These are phyloP conservation scores for Oryza rufipogon DNA, from an alignment of 176 grass and related monocot genomes.

Conservation along the genomic window DNA sequence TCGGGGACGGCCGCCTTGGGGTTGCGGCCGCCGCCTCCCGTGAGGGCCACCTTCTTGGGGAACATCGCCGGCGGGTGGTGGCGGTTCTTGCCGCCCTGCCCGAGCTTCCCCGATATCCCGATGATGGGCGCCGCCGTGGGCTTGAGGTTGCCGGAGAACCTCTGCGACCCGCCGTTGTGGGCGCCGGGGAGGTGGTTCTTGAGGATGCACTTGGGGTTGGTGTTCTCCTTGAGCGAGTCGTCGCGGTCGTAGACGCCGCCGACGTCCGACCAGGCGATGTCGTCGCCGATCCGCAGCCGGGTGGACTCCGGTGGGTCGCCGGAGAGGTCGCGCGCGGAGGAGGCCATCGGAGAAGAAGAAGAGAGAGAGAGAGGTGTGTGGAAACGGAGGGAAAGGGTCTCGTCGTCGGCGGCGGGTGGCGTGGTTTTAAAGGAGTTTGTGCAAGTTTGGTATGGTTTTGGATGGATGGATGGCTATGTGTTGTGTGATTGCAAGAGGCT, in stretches of 20 bases:
- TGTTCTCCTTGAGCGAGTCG: slow-evolving; percentile 87
- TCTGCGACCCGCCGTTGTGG: slow-evolving; percentile 49
- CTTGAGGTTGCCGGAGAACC: slow-evolving; percentile 79
- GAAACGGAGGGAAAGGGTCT: not conserved
- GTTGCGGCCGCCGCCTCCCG: slow-evolving; percentile 47
- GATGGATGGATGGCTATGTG: not conserved
- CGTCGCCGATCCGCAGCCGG: slow-evolving; percentile 44
- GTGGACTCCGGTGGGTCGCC: slow-evolving; percentile 51
- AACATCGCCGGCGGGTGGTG: slow-evolving; percentile 60
- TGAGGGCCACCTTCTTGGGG: slow-evolving; percentile 57
- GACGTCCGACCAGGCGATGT: slow-evolving; percentile 66
- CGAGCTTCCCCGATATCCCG: slow-evolving; percentile 52
- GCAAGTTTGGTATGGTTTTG: not conserved
- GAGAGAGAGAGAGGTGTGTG: not conserved
- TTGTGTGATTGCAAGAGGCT: not conserved
- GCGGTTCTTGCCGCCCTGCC: slow-evolving; percentile 39
- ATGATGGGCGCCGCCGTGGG: slow-evolving; percentile 60
- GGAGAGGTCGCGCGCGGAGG: not conserved
- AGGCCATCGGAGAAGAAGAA: slow-evolving; percentile 10
- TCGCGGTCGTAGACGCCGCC: slow-evolving; percentile 77
- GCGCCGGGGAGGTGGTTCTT: slow-evolving; percentile 24
- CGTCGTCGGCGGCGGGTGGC: not conserved
- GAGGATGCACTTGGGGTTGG: slow-evolving; percentile 80
- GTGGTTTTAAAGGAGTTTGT: slow-evolving; percentile 31
- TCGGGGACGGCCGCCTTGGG: slow-evolving; percentile 61